These are phyloP conservation scores for Wickerhamomyces sp. DNA, from an alignment of 1,139 yeast species.

Conservation along the genomic window DNA sequence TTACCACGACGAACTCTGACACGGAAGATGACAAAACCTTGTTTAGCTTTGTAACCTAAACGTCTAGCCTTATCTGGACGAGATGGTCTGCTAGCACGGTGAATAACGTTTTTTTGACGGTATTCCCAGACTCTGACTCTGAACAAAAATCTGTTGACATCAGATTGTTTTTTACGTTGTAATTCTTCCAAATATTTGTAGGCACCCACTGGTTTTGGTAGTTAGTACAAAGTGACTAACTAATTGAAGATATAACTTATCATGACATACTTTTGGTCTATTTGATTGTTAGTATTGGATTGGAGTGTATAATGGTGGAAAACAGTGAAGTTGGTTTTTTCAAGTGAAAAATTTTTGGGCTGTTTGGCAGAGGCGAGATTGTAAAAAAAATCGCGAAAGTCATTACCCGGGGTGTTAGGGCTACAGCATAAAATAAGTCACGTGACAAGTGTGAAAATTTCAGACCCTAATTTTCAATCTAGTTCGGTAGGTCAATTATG, in stretches of 20 bases:
- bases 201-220: slow-evolving; percentile 70
- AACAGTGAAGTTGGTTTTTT: slow-evolving; percentile 1
- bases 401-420: not conserved
- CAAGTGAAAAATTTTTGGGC: slow-evolving; percentile 2
- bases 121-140: slow-evolving; percentile 99
- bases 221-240: too few relatives aligned
- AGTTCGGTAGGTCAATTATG: too few relatives aligned
- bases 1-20: slow-evolving; percentile 99
- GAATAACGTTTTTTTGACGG: slow-evolving; percentile 98
- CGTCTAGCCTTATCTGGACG: slow-evolving; percentile 99
- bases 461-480: too few relatives aligned
- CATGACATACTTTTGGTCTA: slow-evolving; percentile 4
- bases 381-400: not conserved
- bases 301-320: slow-evolving; percentile 1
- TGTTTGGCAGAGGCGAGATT: not conserved
- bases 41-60: slow-evolving; percentile 99
- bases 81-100: slow-evolving; percentile 98
- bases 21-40: slow-evolving; percentile 98
- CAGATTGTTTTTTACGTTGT: slow-evolving; percentile 99
- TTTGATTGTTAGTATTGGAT: slow-evolving; percentile 6
- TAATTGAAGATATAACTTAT: too few relatives aligned
- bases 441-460: not conserved
- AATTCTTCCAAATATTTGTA: slow-evolving; percentile 99
- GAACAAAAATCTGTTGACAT: slow-evolving; percentile 96
- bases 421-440: not conserved